These are phyloP conservation scores for Syzygium malaccense DNA, from an alignment of 441 rosid genomes.

Conservation along the genomic window DNA sequence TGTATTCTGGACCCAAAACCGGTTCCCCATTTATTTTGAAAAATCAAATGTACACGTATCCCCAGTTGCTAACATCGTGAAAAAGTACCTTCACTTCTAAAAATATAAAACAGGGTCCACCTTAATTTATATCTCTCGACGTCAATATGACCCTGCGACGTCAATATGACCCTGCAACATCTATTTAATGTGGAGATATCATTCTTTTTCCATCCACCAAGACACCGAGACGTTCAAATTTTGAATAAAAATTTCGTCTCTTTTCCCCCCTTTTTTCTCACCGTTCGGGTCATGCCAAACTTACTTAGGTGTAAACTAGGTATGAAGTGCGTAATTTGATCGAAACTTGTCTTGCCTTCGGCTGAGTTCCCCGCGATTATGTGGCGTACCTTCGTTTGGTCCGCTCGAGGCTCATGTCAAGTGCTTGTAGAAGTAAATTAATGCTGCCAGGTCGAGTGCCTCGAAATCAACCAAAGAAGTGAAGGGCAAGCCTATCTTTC, in stretches of 20 bases:
- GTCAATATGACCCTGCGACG: background rate
- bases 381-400: background rate
- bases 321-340: background rate
- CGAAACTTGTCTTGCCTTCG: background rate
- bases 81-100: background rate
- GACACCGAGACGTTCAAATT: background rate
- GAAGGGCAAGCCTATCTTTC: background rate
- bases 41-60: background rate
- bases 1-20: background rate
- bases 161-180: background rate
- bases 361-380: background rate
- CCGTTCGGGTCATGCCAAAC: background rate
- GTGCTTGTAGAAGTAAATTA: background rate
- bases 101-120: background rate
- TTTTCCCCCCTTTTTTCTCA: background rate
- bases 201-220: background rate
- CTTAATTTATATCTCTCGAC: background rate
- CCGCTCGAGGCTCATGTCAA: background rate
- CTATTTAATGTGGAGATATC: background rate
- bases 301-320: background rate
- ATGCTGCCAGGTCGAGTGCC: background rate
- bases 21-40: background rate
- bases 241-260: background rate
- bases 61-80: background rate
- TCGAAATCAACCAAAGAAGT: background rate